phyloP scores from a whole-genome alignment of 2,329 filamentous ascomycete species.

The Xenosphaeropsis pyriputrescens region DNA sequence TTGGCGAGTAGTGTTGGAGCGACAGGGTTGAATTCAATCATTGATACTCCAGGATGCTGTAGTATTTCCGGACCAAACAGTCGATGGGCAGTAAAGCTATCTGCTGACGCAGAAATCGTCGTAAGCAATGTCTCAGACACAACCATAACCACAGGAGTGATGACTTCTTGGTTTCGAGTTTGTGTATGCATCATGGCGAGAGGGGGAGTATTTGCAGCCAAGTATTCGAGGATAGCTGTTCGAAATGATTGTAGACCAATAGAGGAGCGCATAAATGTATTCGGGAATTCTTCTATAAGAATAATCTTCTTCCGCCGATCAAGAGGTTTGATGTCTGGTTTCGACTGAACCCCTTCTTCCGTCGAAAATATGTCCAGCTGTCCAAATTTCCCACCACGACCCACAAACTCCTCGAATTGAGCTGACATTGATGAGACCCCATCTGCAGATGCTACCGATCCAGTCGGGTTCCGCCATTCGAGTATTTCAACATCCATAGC shows the following conservation, averaged over 20 bases:
- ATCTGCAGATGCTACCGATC: constrained; percentile 37
- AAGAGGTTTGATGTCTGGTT: constrained; percentile 14
- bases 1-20: constrained; percentile 76
- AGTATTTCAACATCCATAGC: constrained; percentile 65
- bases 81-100: constrained; percentile 87
- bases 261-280: constrained; percentile 54
- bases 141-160: constrained; percentile 71
- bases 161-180: constrained; percentile 21
- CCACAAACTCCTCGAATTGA: constrained; percentile 88
- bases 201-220: constrained; percentile 51
- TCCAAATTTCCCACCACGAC: constrained; percentile 65
- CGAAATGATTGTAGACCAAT: constrained; percentile 56
- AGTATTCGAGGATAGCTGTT: constrained; percentile 57
- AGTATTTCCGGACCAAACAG: constrained; percentile 77
- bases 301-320: constrained; percentile 38
- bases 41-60: constrained; percentile 60
- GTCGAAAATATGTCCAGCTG: constrained; percentile 38
- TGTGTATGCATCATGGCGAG: constrained; percentile 27
- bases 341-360: constrained; percentile 12
- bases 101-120: constrained; percentile 69
- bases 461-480: constrained; percentile 81
- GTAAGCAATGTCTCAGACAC: constrained; percentile 84
- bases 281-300: constrained; percentile 71
- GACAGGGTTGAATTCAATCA: constrained; percentile 88
- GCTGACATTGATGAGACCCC: constrained; percentile 56